Evolutionary conservation across 495 filamentous ascomycete species (phyloP).

Genomic region (Annulohypoxylon nitens): DNA sequence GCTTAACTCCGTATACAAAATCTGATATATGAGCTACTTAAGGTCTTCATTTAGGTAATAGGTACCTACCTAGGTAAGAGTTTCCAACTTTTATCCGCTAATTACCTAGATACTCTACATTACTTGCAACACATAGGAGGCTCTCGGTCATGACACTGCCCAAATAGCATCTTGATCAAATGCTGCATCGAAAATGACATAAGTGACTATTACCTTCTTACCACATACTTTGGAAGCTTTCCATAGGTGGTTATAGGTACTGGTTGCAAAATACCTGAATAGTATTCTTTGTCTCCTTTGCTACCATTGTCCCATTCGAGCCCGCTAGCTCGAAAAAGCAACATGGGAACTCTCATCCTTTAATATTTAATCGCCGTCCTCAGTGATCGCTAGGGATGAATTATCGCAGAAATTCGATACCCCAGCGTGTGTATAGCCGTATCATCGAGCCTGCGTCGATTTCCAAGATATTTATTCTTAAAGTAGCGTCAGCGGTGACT

Average conservation of each 20-base stretch:
- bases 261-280: slow-evolving; percentile 3
- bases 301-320: background rate
- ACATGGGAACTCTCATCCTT: slow-evolving; percentile 5
- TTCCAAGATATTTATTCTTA: no score
- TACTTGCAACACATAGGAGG: background rate
- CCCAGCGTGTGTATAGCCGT: slow-evolving; percentile 30
- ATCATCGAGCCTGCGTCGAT: slow-evolving; percentile 20
- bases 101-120: slow-evolving; percentile 22
- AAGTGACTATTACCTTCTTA: background rate
- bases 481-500: background rate
- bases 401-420: slow-evolving; percentile 22
- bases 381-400: slow-evolving; percentile 1
- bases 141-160: slow-evolving; percentile 1
- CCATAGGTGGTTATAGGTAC: slow-evolving; percentile 5
- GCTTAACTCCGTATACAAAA: background rate
- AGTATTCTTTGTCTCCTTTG: slow-evolving; percentile 28
- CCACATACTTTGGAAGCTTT: background rate
- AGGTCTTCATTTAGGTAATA: no score
- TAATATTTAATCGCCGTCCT: slow-evolving; percentile 11
- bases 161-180: slow-evolving; percentile 8
- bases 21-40: background rate
- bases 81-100: background rate
- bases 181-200: background rate
- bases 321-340: background rate
- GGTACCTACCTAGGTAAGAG: no score